phyloP scores from a whole-genome alignment of 1,284 basidiomycete genomes.

The Coniferiporia sulphurascens region DNA sequence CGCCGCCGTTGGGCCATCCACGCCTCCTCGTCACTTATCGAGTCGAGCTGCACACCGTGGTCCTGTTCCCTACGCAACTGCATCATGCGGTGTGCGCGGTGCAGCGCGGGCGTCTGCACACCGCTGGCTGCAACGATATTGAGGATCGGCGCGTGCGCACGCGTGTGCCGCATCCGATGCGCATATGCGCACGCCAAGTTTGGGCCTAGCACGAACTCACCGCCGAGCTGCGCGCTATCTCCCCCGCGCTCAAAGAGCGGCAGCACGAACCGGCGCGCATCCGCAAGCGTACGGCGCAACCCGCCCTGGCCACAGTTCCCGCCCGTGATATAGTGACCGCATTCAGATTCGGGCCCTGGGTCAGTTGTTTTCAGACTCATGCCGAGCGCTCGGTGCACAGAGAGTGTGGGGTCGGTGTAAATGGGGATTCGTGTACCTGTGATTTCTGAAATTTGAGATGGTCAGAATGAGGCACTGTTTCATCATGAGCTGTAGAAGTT shows the following conservation, averaged over 20 bases:
- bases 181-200: slow-evolving; percentile 63
- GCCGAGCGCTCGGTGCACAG: slow-evolving; percentile 69
- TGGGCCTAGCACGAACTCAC: slow-evolving; percentile 84
- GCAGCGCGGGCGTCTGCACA: slow-evolving; percentile 23
- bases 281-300: slow-evolving; percentile 6
- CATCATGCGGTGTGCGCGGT: slow-evolving; percentile 6
- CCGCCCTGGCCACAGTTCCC: slow-evolving; percentile 30
- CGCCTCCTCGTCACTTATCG: slow-evolving; percentile 33
- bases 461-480: not conserved
- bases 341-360: slow-evolving; percentile 41
- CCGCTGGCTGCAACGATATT: slow-evolving; percentile 64
- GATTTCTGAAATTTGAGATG: slow-evolving; percentile 39
- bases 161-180: slow-evolving; percentile 68
- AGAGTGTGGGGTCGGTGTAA: slow-evolving; percentile 74
- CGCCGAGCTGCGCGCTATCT: slow-evolving; percentile 74
- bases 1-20: slow-evolving; percentile 42
- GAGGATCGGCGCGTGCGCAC: slow-evolving; percentile 64
- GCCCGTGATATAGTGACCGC: slow-evolving; percentile 62
- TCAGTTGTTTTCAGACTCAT: slow-evolving; percentile 57
- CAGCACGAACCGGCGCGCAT: slow-evolving; percentile 40
- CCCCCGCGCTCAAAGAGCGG: slow-evolving; percentile 79
- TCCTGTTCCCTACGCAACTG: not conserved
- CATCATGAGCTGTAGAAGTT: not conserved
- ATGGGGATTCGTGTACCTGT: slow-evolving; percentile 57
- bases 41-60: slow-evolving; percentile 14